phyloP scores from a whole-genome alignment of 2,329 filamentous ascomycete species.

The Ophiobolus disseminans region DNA sequence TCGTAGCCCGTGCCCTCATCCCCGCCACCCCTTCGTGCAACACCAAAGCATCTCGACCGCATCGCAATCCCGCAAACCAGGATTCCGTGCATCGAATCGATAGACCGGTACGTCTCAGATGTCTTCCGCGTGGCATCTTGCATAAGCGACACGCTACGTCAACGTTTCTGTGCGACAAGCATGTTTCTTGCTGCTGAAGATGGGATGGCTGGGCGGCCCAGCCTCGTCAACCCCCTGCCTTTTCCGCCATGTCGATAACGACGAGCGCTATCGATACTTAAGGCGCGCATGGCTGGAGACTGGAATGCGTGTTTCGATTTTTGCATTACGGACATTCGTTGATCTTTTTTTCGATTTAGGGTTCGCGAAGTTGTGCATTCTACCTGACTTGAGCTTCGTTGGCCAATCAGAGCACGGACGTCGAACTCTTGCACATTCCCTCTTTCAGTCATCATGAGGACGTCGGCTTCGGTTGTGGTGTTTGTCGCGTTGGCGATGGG shows the following conservation, averaged over 20 bases:
- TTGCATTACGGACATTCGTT: constrained; percentile 11
- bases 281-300: constrained; percentile 6
- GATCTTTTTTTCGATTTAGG: constrained; percentile 8
- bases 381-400: constrained; percentile 1
- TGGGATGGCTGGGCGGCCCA: constrained; percentile 31
- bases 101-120: constrained; percentile 19
- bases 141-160: constrained; percentile 20
- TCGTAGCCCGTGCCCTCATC: constrained; percentile 13
- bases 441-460: constrained; percentile 24
- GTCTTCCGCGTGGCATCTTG: constrained; percentile 17
- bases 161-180: constrained; percentile 32
- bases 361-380: constrained; percentile 5
- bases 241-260: constrained; percentile 13
- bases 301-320: constrained; percentile 16
- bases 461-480: constrained; percentile 19
- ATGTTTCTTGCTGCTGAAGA: constrained; percentile 32
- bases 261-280: constrained; percentile 17
- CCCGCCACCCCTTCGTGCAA: constrained; percentile 4
- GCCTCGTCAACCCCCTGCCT: constrained; percentile 30
- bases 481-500: constrained; percentile 23
- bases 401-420: constrained; percentile 21
- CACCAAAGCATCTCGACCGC: constrained; percentile 10
- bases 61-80: constrained; percentile 1
- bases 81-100: constrained; percentile 14
- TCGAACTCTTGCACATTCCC: constrained; percentile 6